Base-by-base conservation (phyloP, 2,329 filamentous ascomycete species). In the Phialocephala sp. region DNA sequence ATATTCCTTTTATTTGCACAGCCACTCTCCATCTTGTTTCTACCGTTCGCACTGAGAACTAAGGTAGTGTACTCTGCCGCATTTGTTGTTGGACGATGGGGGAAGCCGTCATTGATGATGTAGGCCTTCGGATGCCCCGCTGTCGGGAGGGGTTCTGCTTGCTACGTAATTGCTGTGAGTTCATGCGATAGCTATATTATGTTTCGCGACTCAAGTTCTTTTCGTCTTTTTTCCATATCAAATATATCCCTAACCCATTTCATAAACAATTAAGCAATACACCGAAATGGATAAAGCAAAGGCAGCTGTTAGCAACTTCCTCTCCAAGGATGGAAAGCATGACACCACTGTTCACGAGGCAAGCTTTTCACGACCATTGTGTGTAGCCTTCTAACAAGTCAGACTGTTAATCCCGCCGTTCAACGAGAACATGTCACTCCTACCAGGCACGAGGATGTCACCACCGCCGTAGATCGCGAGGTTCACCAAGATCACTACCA, bases 401-500 rank as follows among this genome's bases (percentile, higher is more conserved):
- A 74, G 74, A 83, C 83, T 9, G 83, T 90, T 50, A 83, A 85
- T 47, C 84, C 85, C 0, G 84, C 85, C 14, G 83, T 91, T 2
- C 81, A 83, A 5, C 82, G 89, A 20, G 88, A 91, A 77, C 81
- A 82, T 1, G 76, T 91, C 54, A 84, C 81, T 66, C 85, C 84
- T 52, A 83, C 85, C n/a, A 77, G 83, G 47, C 88, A 90, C 63
- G 87, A 91, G 73, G 78, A 88, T n/a, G 71, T 86, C 11, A 82
- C 80, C 22, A 89, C 85, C 1, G 89, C 87, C 8, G 77, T 91
- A 32, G 87, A 92, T 74, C 85, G 85, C 70, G 89, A 92, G 72
- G 80, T 91, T 4, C 89, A 92, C 74, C 89, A 91, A 75, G 87
- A 91, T 66, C 89, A 92, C 72, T 87, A 91, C 76, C 88, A 92